Percentiles rank a stretch among this genome's conserved stretches.
Conservation (phyloP, 768 basidiomycete genomes). For the Lactarius trivialis region DNA sequence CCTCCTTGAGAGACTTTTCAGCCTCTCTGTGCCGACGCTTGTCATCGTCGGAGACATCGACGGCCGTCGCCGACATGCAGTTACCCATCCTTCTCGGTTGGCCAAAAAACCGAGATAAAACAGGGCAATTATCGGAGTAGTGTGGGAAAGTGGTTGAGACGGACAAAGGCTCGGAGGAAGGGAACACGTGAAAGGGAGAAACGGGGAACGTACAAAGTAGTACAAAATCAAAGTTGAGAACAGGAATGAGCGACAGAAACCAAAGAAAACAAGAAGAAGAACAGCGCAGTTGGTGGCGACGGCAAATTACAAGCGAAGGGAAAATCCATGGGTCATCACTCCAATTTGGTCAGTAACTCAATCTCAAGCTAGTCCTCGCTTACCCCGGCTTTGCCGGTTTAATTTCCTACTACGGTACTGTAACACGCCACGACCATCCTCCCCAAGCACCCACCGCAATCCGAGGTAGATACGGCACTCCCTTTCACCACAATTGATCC, state of each 20-base stretch:
- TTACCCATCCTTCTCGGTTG: constrained; percentile 16
- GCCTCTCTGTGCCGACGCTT: constrained; percentile 58
- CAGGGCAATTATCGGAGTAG: not conserved
- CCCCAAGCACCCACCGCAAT: not conserved
- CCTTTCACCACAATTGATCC: not conserved
- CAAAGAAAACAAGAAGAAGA: constrained; percentile 5
- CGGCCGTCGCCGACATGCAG: constrained; percentile 49
- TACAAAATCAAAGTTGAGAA: not conserved
- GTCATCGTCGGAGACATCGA: constrained; percentile 65
- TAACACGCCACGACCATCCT: no score
- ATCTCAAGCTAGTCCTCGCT: not conserved
- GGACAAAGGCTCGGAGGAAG: not conserved
- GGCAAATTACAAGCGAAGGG: constrained; percentile 1
- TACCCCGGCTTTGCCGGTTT: not conserved
- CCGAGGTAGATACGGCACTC: not conserved
- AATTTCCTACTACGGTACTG: no score
- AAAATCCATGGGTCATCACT: not conserved
- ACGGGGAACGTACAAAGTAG: not conserved
- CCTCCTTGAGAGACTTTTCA: constrained; percentile 75
- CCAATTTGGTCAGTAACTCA: not conserved
- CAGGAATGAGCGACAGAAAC: not conserved
- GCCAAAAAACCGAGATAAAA: not conserved
- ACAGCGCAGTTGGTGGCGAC: not conserved
- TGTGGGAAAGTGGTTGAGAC: not conserved
- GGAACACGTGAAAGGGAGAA: not conserved